Conservation (phyloP, 2,329 filamentous ascomycete species). For the Hawksworthiomyces lignivorus region DNA sequence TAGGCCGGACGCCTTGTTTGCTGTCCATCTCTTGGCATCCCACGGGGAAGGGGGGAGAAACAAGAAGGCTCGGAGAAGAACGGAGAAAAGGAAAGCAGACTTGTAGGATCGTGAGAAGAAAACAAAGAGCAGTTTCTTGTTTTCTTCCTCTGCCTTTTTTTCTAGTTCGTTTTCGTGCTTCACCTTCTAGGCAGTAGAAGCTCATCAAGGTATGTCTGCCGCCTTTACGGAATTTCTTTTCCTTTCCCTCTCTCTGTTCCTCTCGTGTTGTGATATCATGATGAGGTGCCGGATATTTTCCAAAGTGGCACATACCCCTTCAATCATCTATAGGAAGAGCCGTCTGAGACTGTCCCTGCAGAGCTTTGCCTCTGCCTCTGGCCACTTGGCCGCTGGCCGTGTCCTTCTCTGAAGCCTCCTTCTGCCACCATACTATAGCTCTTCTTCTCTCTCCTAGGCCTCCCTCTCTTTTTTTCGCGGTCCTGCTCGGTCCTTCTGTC, state of each 20-base stretch:
- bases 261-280: constrained; percentile 18
- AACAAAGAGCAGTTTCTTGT: too few species aligned
- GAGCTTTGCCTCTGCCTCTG: constrained; percentile 6
- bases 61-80: too few species aligned
- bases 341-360: constrained; percentile 30
- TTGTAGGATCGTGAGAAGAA: too few species aligned
- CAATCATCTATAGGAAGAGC: constrained; percentile 31
- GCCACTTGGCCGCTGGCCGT: neutral
- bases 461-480: neutral
- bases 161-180: neutral
- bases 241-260: neutral
- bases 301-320: constrained; percentile 22
- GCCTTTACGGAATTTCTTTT: neutral
- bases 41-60: too few species aligned
- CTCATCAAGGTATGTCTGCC: too few species aligned
- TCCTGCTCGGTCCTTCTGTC: neutral
- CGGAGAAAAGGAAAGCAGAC: too few species aligned
- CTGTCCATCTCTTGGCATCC: too few species aligned
- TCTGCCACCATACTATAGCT: neutral
- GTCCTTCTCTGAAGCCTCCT: neutral
- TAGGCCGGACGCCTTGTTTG: too few species aligned
- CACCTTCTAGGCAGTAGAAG: neutral
- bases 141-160: too few species aligned
- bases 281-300: constrained; percentile 27
- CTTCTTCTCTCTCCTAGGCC: neutral